These are phyloP conservation scores for Brassica hybrid DNA, from an alignment of 441 rosid genomes.

Conservation along the genomic window DNA sequence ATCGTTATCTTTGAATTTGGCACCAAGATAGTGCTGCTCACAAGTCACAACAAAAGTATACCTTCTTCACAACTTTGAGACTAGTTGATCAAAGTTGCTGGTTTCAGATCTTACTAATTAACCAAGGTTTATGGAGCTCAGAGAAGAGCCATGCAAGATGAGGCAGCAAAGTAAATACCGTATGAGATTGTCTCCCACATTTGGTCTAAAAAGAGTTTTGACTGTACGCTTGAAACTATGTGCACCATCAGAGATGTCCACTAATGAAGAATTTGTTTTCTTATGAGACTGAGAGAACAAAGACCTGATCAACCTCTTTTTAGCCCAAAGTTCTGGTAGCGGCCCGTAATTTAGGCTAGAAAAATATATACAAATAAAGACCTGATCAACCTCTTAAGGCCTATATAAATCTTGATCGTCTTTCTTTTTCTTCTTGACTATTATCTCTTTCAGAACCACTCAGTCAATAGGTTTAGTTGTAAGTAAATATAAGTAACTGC, in stretches of 20 bases:
- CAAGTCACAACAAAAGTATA: too few species aligned
- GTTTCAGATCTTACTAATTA: too few species aligned
- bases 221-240: neutral
- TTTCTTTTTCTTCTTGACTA: neutral
- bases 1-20: too few species aligned
- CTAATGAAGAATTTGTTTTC: neutral
- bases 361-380: too few species aligned
- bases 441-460: neutral
- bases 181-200: slow-evolving; percentile 5
- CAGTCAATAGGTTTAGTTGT: neutral
- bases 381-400: neutral
- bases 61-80: too few species aligned
- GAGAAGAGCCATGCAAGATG: too few species aligned
- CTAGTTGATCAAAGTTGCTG: too few species aligned
- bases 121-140: too few species aligned
- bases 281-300: slow-evolving; percentile 5
- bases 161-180: slow-evolving; percentile 41
- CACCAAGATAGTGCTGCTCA: too few species aligned
- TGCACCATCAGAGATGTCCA: neutral
- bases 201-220: neutral
- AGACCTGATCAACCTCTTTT: slow-evolving; percentile 19
- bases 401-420: neutral
- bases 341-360: neutral
- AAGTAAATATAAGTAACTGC: neutral
- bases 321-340: neutral